phyloP scores from a whole-genome alignment of 2,329 filamentous ascomycete species.

The Talaromyces sp. region DNA sequence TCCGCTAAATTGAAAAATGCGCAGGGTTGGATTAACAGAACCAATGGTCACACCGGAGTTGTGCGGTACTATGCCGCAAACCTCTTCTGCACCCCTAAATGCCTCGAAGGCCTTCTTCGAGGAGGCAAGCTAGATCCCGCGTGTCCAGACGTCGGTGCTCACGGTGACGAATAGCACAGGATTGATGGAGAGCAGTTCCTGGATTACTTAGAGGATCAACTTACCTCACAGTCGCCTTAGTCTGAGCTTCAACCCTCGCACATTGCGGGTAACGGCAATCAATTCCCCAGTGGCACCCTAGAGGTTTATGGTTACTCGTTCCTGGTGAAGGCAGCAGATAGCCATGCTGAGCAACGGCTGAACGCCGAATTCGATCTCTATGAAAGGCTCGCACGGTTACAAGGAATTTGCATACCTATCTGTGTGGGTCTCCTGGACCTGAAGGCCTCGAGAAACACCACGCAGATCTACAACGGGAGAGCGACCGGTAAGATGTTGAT shows the following conservation, averaged over 20 bases:
- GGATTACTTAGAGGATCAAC: background rate
- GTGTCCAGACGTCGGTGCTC: background rate
- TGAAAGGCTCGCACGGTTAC: background rate
- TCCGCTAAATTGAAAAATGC: background rate
- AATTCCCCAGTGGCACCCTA: background rate
- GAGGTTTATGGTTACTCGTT: background rate
- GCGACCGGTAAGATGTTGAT: background rate
- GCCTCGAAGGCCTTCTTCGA: background rate
- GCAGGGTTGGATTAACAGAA: background rate
- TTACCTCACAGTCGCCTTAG: background rate
- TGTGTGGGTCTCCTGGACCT: background rate
- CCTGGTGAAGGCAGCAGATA: background rate
- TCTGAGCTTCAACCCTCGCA: background rate
- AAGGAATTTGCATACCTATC: background rate
- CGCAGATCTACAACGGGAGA: background rate
- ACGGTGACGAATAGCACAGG: background rate
- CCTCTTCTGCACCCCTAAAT: background rate
- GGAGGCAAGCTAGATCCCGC: background rate
- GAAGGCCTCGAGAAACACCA: background rate
- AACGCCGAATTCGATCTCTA: background rate
- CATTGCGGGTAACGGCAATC: background rate
- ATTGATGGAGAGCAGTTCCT: background rate
- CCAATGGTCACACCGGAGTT: background rate
- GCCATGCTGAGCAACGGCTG: background rate
- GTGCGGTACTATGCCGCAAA: background rate